These are phyloP conservation scores for Pseudonitzschia delicatissima DNA, from an alignment of 108 stramenopile genomes.

Conservation along the genomic window DNA sequence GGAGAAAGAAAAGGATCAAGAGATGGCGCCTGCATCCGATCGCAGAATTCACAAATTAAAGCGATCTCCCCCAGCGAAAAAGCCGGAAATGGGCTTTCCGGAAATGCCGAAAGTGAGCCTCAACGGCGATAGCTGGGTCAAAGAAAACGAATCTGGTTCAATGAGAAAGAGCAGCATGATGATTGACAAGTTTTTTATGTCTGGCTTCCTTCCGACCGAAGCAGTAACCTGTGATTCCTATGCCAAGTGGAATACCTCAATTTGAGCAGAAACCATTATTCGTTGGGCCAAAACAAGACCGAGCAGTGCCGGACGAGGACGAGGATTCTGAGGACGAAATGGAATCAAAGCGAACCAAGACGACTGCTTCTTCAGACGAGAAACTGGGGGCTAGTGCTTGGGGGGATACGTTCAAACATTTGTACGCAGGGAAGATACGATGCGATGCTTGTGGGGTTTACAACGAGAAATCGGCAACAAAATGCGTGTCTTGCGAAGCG, in stretches of 20 bases:
- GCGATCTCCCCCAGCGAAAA: not conserved
- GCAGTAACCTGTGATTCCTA: no score
- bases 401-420: slow-evolving; percentile 21
- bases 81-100: not conserved
- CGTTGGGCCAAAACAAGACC: not conserved
- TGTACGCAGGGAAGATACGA: slow-evolving; percentile 10
- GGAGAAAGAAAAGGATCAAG: not conserved
- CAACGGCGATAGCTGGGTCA: no score
- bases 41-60: not conserved
- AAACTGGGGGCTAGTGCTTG: slow-evolving; percentile 1
- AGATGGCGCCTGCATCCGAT: not conserved
- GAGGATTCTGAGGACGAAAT: not conserved
- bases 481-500: slow-evolving; percentile 26
- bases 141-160: no score
- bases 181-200: no score
- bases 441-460: slow-evolving; percentile 8
- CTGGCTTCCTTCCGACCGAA: no score
- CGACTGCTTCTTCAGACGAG: not conserved
- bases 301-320: not conserved
- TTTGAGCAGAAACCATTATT: not conserved
- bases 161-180: no score
- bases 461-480: slow-evolving; percentile 2
- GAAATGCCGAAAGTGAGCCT: not conserved
- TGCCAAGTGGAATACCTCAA: no score
- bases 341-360: slow-evolving; percentile 2